These are phyloP conservation scores for Capsicum chinense DNA, from an alignment of 257 asterid species.

Conservation along the genomic window DNA sequence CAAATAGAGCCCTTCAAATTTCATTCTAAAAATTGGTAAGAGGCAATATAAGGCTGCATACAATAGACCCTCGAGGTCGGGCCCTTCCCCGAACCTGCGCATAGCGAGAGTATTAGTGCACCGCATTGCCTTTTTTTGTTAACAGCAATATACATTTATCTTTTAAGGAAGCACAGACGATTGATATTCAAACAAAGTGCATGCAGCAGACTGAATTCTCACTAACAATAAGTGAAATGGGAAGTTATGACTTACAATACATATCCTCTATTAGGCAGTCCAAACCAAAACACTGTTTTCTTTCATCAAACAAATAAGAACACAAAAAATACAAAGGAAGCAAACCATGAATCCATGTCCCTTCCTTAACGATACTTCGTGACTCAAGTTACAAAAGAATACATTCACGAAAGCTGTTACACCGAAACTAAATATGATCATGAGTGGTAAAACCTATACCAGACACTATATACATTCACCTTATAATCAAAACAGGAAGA, in stretches of 20 bases:
- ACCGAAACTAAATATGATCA: conserved; percentile 27
- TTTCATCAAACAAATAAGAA: conserved; percentile 29
- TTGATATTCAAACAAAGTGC: neutral
- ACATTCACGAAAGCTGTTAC: conserved; percentile 38
- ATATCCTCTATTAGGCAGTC: neutral
- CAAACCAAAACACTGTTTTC: conserved; percentile 22
- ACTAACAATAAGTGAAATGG: neutral
- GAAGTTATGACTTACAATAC: neutral
- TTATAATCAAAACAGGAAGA: conserved; percentile 34
- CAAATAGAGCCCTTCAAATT: neutral
- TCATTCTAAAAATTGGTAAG: neutral
- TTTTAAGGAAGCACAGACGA: neutral
- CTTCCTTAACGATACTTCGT: conserved; percentile 7
- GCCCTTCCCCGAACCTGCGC: too few species aligned
- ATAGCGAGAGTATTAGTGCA: too few species aligned
- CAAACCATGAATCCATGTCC: conserved; percentile 36
- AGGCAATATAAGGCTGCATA: too few species aligned
- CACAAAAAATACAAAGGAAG: conserved; percentile 29
- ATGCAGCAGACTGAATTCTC: neutral
- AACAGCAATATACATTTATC: neutral
- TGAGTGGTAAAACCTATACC: conserved; percentile 37
- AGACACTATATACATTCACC: conserved; percentile 51
- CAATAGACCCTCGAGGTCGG: too few species aligned
- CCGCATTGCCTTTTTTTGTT: too few species aligned
- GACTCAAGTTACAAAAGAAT: conserved; percentile 51